These are phyloP conservation scores for Scutellaria minor DNA, from an alignment of 257 asterid genomes.

Conservation along the genomic window DNA sequence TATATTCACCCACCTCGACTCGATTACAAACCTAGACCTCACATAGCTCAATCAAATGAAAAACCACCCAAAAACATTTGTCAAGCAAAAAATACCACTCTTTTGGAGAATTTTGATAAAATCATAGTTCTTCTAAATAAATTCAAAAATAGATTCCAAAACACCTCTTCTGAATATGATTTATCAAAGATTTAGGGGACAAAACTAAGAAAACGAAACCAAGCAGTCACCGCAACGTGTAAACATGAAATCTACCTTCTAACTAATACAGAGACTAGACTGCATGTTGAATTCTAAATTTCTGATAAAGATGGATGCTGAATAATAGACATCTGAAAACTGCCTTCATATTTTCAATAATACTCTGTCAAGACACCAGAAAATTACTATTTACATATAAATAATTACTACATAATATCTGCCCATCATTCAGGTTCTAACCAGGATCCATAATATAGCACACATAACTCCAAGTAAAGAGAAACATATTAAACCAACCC, in stretches of 20 bases:
- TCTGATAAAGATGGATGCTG: not conserved
- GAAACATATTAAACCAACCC: conserved; percentile 53
- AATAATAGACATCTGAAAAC: conserved; percentile 15
- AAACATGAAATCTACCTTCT: not conserved
- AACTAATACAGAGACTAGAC: not conserved
- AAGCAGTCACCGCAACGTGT: not conserved
- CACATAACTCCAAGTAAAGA: conserved; percentile 77
- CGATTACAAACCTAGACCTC: too few species aligned
- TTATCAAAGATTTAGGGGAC: too few species aligned
- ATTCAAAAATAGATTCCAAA: too few species aligned
- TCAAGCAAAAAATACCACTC: too few species aligned
- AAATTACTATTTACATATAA: conserved; percentile 41
- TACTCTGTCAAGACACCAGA: conserved; percentile 34
- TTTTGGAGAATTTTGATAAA: too few species aligned
- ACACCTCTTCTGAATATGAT: too few species aligned
- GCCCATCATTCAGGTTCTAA: conserved; percentile 47
- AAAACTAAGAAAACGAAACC: not conserved
- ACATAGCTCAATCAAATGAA: too few species aligned
- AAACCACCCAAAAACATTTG: too few species aligned
- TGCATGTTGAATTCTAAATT: not conserved
- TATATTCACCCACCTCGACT: too few species aligned
- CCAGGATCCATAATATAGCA: conserved; percentile 74
- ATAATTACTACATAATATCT: conserved; percentile 32
- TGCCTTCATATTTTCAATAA: conserved; percentile 33
- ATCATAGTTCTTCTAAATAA: too few species aligned